These are phyloP conservation scores for Bruguiera sexangula DNA, from an alignment of 345 rosid genomes.

Conservation along the genomic window DNA sequence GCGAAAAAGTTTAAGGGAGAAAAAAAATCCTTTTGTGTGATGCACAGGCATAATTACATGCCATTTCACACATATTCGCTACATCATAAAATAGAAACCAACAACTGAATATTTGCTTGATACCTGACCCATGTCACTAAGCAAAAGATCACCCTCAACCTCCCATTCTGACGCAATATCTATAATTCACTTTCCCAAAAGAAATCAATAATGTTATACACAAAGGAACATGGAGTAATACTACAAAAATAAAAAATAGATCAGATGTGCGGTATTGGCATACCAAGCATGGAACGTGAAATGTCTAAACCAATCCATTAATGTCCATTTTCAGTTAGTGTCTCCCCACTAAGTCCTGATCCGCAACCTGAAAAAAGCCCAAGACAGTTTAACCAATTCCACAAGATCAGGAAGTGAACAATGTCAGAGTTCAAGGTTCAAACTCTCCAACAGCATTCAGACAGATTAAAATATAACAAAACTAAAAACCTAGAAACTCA, in stretches of 20 bases:
- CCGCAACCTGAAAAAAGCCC: constrained; percentile 68
- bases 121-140: constrained; percentile 97
- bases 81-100: background rate
- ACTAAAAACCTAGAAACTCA: no score
- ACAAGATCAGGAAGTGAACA: background rate
- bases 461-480: no score
- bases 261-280: constrained; percentile 10
- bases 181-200: no score
- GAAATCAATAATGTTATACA: no score
- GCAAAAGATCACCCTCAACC: constrained; percentile 60
- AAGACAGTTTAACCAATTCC: background rate
- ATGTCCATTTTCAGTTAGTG: constrained; percentile 72
- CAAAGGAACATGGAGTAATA: background rate
- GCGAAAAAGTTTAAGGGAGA: background rate
- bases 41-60: no score
- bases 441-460: background rate
- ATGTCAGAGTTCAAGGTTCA: background rate
- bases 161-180: no score
- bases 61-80: no score
- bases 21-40: background rate
- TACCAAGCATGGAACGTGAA: constrained; percentile 47
- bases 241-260: background rate
- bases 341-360: constrained; percentile 91
- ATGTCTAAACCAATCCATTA: constrained; percentile 82
- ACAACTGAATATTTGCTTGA: background rate